Evolutionary conservation across 257 asterid species (phyloP).

Genomic region (Nicotiana knightiana): DNA sequence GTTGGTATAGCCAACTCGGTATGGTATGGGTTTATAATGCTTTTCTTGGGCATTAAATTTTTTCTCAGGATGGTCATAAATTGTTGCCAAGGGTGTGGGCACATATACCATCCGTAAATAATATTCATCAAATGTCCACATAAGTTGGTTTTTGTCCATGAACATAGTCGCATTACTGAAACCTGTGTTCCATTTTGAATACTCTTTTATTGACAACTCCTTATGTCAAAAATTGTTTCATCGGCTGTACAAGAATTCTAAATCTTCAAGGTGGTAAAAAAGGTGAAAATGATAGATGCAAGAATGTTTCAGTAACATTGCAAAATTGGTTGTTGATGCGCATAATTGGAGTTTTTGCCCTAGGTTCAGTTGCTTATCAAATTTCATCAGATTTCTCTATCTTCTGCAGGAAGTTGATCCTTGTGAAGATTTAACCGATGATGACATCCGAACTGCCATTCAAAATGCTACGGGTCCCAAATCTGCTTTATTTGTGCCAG

Average conservation of each 20-base stretch:
- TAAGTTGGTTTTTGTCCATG: neutral
- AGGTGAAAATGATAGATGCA: neutral
- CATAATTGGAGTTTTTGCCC: neutral
- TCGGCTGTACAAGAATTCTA: neutral
- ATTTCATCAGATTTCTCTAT: conserved; percentile 14
- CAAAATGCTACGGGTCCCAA: conserved; percentile 91
- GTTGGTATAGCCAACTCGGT: neutral
- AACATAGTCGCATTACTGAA: neutral
- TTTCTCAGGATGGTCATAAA: neutral
- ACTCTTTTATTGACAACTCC: neutral
- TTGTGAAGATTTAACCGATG: conserved; percentile 88
- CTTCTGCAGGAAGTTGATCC: conserved; percentile 85
- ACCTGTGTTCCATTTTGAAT: neutral
- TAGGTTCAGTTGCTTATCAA: neutral
- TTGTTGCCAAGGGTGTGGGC: conserved; percentile 1
- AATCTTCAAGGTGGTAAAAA: neutral
- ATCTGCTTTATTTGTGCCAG: conserved; percentile 86
- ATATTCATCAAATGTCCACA: neutral
- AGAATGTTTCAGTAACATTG: neutral
- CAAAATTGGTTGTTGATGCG: neutral
- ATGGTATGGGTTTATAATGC: neutral
- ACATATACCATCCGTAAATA: neutral
- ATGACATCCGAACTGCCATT: conserved; percentile 86
- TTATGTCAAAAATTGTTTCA: neutral
- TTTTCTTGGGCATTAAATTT: neutral